Conservation (phyloP, 768 basidiomycete species). For the Hortiboletus flavorubellus region DNA sequence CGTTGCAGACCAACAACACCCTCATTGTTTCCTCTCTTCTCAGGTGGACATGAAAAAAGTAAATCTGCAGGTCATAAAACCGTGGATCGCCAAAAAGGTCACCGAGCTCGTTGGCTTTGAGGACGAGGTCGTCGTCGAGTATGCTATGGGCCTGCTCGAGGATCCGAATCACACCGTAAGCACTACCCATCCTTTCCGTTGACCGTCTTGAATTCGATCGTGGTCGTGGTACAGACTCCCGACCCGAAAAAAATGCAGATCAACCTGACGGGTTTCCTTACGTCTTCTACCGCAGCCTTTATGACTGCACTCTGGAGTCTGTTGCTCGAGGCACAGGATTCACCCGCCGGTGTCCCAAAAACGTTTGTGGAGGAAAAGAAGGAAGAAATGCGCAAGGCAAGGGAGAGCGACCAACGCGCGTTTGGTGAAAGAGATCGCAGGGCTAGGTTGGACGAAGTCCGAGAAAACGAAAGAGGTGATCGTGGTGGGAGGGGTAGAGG, state of each 20-base stretch:
- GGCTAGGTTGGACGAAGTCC: constrained; percentile 62
- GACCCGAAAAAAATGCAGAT: constrained; percentile 98
- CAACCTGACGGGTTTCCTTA: constrained; percentile 88
- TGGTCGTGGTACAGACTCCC: constrained; percentile 52
- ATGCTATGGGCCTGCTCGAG: constrained; percentile 92
- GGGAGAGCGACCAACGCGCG: constrained; percentile 58
- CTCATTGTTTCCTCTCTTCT: not conserved
- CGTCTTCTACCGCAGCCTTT: constrained; percentile 79
- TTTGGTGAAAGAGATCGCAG: constrained; percentile 72
- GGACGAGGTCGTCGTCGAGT: constrained; percentile 96
- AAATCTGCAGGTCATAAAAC: constrained; percentile 85
- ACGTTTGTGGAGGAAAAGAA: constrained; percentile 93
- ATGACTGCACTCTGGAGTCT: constrained; percentile 89
- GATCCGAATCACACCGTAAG: constrained; percentile 79
- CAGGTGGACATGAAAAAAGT: constrained; percentile 96
- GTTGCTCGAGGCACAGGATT: constrained; percentile 89
- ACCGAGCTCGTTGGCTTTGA: constrained; percentile 89
- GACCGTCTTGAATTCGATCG: not conserved
- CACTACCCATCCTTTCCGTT: not conserved
- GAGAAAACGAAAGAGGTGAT: constrained; percentile 54
- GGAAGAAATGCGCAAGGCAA: constrained; percentile 75
- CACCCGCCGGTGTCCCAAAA: constrained; percentile 84
- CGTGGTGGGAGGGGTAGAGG: constrained; percentile 52
- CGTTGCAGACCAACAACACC: not conserved
- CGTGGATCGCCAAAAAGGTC: constrained; percentile 95